Conservation (phyloP, 2,329 filamentous ascomycete genomes). For the Magnaporthiopsis poae region DNA sequence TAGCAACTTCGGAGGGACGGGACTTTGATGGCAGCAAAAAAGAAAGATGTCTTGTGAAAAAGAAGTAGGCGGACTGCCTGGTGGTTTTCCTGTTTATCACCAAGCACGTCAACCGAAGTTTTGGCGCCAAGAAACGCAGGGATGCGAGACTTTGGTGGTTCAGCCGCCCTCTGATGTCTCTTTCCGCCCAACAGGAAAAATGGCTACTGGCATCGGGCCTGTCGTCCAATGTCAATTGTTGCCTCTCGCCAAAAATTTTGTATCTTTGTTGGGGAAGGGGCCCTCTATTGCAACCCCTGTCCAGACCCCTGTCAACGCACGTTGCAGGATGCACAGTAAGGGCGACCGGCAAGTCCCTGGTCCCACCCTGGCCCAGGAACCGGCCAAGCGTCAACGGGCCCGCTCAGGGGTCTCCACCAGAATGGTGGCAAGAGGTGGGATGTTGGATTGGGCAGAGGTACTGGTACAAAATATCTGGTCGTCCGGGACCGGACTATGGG, state of each 20-base stretch:
- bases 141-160: not conserved
- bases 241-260: constrained; percentile 21
- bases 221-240: constrained; percentile 1
- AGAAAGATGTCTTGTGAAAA: not conserved
- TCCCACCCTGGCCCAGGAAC: not conserved
- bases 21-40: not conserved
- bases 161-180: not conserved
- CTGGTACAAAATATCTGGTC: not conserved
- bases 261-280: constrained; percentile 24
- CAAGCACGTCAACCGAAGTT: constrained; percentile 4
- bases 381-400: constrained; percentile 5
- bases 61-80: not conserved
- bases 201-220: not conserved
- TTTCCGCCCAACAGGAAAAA: constrained; percentile 5
- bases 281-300: constrained; percentile 8
- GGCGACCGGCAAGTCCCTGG: constrained; percentile 1
- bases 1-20: not conserved
- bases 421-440: not conserved
- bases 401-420: constrained; percentile 5
- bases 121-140: not conserved
- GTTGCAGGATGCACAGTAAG: constrained; percentile 1
- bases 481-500: not conserved
- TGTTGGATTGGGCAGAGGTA: not conserved
- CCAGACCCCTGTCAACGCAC: constrained; percentile 12
- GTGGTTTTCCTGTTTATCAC: constrained; percentile 2